Conservation (phyloP, 257 asterid genomes). For the Nemophila menziesii region DNA sequence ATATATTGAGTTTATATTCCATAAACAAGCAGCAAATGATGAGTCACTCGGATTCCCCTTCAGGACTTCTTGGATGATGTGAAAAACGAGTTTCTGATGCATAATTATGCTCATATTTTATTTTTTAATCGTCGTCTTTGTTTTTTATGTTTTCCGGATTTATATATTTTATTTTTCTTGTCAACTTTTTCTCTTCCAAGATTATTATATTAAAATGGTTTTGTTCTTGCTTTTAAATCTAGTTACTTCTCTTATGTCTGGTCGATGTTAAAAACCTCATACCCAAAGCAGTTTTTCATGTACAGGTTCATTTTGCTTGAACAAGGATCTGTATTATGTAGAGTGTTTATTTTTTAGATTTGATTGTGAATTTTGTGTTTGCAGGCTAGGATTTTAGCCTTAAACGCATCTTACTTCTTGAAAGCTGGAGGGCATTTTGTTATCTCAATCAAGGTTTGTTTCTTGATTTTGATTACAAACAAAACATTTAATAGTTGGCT, state of each 20-base stretch:
- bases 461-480: neutral
- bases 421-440: constrained; percentile 87
- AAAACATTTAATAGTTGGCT: neutral
- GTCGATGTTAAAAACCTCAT: too few relatives aligned
- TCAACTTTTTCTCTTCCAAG: too few relatives aligned
- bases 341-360: too few relatives aligned
- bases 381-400: constrained; percentile 90
- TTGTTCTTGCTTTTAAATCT: too few relatives aligned
- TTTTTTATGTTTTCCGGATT: too few relatives aligned
- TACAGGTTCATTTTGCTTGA: too few relatives aligned
- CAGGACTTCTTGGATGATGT: constrained; percentile 77
- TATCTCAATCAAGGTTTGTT: constrained; percentile 72
- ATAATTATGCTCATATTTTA: neutral
- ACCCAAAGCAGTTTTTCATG: too few relatives aligned
- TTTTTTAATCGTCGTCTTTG: too few relatives aligned
- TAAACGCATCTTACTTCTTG: constrained; percentile 76
- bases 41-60: constrained; percentile 99
- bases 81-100: constrained; percentile 88
- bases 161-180: too few relatives aligned
- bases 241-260: too few relatives aligned
- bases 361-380: neutral
- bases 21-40: constrained; percentile 31
- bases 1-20: neutral
- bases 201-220: too few relatives aligned
- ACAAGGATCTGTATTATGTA: too few relatives aligned